These are phyloP conservation scores for Jatropha curcas DNA, from an alignment of 345 rosid genomes.

Conservation along the genomic window DNA sequence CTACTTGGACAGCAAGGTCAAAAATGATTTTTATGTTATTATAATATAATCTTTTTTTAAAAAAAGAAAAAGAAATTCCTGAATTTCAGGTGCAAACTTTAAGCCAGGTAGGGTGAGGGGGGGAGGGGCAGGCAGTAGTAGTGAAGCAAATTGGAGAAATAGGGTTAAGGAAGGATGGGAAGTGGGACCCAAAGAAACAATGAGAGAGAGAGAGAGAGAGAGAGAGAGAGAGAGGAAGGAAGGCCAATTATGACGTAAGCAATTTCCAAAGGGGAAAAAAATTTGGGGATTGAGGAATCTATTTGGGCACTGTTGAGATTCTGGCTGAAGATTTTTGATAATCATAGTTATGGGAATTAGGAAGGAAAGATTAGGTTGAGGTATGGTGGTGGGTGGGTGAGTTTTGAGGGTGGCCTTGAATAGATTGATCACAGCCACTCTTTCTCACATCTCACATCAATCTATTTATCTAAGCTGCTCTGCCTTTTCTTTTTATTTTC, in stretches of 20 bases:
- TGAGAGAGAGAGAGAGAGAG: too few relatives aligned
- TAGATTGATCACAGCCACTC: constrained; percentile 23
- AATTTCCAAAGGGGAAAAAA: constrained; percentile 10
- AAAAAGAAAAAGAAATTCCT: not conserved
- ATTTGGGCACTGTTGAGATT: constrained; percentile 47
- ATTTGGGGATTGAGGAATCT: constrained; percentile 23
- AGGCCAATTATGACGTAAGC: constrained; percentile 18
- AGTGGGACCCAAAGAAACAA: not conserved
- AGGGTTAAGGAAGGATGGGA: not conserved
- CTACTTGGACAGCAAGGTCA: constrained; percentile 17
- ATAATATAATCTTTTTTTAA: not conserved
- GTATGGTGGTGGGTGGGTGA: constrained; percentile 21
- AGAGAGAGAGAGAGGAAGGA: too few relatives aligned
- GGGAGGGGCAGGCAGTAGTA: not conserved
- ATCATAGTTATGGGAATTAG: constrained; percentile 24
- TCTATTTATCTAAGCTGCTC: not conserved
- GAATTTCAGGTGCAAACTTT: constrained; percentile 22
- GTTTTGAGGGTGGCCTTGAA: constrained; percentile 24
- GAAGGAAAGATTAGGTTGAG: not conserved
- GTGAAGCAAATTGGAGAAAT: not conserved
- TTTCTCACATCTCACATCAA: constrained; percentile 14
- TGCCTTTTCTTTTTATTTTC: constrained; percentile 13
- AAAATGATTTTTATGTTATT: constrained; percentile 1
- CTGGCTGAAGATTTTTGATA: constrained; percentile 42
- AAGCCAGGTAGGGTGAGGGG: constrained; percentile 6